A percentile compares a stretch with the other conserved stretches of the same genome.
Conservation (phyloP, 2,329 filamentous ascomycete genomes). For the Hypoxylon rubiginosum region DNA sequence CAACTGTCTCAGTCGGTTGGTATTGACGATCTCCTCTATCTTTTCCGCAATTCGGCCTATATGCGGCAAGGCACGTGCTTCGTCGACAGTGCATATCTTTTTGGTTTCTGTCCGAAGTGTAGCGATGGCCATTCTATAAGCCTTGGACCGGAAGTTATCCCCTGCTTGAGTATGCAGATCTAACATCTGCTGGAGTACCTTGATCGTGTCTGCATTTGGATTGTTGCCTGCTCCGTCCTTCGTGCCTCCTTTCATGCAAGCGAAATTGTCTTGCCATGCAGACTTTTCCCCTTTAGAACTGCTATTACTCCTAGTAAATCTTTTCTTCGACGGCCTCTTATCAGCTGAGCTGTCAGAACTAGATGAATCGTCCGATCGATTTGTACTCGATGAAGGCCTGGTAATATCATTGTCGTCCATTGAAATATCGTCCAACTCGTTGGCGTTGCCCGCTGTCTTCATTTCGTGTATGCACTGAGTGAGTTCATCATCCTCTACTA, state of each 20-base stretch:
- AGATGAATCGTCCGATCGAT: constrained; percentile 38
- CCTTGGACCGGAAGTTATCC: constrained; percentile 81
- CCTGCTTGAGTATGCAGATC: constrained; percentile 80
- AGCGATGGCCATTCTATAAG: constrained; percentile 83
- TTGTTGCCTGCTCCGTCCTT: constrained; percentile 63
- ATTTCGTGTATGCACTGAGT: constrained; percentile 68
- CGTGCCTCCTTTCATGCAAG: constrained; percentile 67
- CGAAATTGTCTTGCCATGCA: constrained; percentile 64
- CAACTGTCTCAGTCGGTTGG: constrained; percentile 77
- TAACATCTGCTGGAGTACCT: constrained; percentile 82
- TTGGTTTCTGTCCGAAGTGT: constrained; percentile 74
- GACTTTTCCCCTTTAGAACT: constrained; percentile 49
- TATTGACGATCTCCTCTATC: constrained; percentile 89
- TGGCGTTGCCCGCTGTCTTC: constrained; percentile 7
- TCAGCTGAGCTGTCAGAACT: constrained; percentile 34
- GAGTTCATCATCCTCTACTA: constrained; percentile 26
- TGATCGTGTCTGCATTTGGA: constrained; percentile 82
- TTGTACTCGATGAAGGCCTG: constrained; percentile 35
- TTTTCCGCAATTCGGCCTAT: constrained; percentile 84
- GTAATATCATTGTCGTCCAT: constrained; percentile 31
- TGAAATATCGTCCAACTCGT: constrained; percentile 1
- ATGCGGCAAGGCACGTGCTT: constrained; percentile 76
- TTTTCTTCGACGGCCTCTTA: constrained; percentile 43
- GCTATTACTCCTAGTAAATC: constrained; percentile 38
- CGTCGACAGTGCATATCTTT: constrained; percentile 75